Evolutionary conservation across 192 early-diverging fungal species (phyloP), one percentile per base, ranked within the genome.

Genomic region (Rhizoclosmatium globosum): DNA sequence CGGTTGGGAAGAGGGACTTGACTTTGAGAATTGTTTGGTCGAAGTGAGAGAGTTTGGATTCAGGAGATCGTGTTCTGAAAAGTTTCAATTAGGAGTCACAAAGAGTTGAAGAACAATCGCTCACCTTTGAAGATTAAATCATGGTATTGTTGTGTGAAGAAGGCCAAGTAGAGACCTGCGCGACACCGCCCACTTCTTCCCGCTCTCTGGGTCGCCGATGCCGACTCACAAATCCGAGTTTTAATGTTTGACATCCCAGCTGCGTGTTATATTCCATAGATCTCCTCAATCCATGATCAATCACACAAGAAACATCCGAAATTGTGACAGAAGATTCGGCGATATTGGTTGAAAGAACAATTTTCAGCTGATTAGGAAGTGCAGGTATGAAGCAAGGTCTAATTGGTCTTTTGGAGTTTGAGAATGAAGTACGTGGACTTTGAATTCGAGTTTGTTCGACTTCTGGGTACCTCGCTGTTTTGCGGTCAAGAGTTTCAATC

Each of bases 401-500:
- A 65, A 65, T 39, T 65, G 64, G 3, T 65, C 64, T 31, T 39
- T n/a, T 13, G 64, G 64, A 2, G 64, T 65, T 39, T 65, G 64
- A 19, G 64, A 65, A 9, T 65, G 64, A 2, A 65, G 64, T 2
- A 65, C 64, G 38, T 65, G 64, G n/a, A 39, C 39, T n/a, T 19
- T 39, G 19, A 13, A 65, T 39, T 15, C 64, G 64, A 19, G 64
- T 39, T 19, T 39, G 64, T 65, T 65, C 21, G 64, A 15, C 13
- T 15, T n/a, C 2, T 13, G 19, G 64, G 21, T 38, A 39, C 21
- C 38, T n/a, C 13, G 64, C 64, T 3, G 39, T n/a, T 15, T 65
- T n/a, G 2, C 39, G n/a, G 64, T 65, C 64, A 39, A 65, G 64
- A 65, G 64, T 65, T 65, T 65, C 64, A 15, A 65, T 65, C 64